Percentiles rank a stretch among this genome's conserved stretches.
Evolutionary conservation across 441 rosid genomes (phyloP).

Genomic region (Populus hybrid): DNA sequence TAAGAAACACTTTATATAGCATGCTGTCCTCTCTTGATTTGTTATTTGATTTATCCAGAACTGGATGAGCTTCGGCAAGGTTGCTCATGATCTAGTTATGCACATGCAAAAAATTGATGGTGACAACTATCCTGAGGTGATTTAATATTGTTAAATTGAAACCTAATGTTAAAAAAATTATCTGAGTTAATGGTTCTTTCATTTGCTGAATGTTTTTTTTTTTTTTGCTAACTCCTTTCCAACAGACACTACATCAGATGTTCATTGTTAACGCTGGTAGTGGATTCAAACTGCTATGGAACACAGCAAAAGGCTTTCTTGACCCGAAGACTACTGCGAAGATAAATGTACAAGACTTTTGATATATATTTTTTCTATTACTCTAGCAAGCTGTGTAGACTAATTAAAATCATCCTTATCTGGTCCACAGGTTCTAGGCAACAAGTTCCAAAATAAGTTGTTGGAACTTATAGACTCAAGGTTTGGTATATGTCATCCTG

Average conservation of each 20-base stretch:
- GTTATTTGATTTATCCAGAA: constrained; percentile 49
- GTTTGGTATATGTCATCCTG: constrained; percentile 32
- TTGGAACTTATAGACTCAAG: constrained; percentile 78
- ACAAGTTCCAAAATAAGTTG: constrained; percentile 64
- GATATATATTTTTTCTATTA: constrained; percentile 13
- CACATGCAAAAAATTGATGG: constrained; percentile 93
- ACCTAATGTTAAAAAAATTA: background rate
- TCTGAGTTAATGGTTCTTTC: constrained; percentile 11
- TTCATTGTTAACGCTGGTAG: constrained; percentile 87
- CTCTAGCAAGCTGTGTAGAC: constrained; percentile 7
- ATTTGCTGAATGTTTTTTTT: constrained; percentile 15
- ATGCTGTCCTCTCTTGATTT: constrained; percentile 9
- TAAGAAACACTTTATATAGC: background rate
- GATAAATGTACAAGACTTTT: constrained; percentile 58
- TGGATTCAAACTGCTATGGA: constrained; percentile 86
- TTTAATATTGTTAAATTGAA: constrained; percentile 16
- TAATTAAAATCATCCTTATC: constrained; percentile 25
- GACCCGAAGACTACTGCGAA: constrained; percentile 92
- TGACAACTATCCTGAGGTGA: constrained; percentile 97
- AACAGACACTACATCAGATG: constrained; percentile 93
- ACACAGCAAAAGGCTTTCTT: constrained; percentile 77
- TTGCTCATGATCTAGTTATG: constrained; percentile 86
- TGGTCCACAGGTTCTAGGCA: constrained; percentile 71
- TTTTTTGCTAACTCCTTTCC: constrained; percentile 13
- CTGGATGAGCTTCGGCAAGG: constrained; percentile 76